A percentile compares a stretch with the other conserved stretches of the same genome.
Evolutionary conservation across 441 rosid genomes (phyloP).

Genomic region (Corymbia calophylla): DNA sequence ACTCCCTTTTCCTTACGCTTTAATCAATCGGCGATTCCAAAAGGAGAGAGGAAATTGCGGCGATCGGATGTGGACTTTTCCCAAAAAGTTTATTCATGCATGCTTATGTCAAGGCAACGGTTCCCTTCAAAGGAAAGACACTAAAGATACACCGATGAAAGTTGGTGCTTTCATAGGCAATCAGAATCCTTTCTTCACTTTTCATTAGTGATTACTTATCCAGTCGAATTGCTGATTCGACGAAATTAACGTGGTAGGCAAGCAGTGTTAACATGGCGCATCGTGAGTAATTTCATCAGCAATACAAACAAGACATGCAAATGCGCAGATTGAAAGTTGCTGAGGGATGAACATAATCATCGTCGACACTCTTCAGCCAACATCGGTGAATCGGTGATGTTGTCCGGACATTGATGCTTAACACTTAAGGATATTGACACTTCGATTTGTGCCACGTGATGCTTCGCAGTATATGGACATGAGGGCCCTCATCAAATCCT

Average conservation of each 20-base stretch:
- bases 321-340: rapidly evolving
- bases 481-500: not conserved
- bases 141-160: not conserved
- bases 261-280: not conserved
- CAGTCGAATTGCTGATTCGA: not conserved
- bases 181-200: not conserved
- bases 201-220: not conserved
- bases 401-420: rapidly evolving
- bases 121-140: not conserved
- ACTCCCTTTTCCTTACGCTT: not conserved
- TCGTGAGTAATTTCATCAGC: not conserved
- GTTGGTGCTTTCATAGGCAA: not conserved
- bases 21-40: not conserved
- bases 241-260: not conserved
- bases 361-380: rapidly evolving
- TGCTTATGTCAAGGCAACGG: not conserved
- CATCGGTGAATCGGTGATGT: rapidly evolving
- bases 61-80: not conserved
- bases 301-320: not conserved
- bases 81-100: not conserved
- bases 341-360: rapidly evolving
- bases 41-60: not conserved
- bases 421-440: rapidly evolving
- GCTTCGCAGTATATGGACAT: too few relatives aligned
- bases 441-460: not conserved